Evolutionary conservation across 495 filamentous ascomycete species (phyloP).

Genomic region (Aspergillus coremiiformis): DNA sequence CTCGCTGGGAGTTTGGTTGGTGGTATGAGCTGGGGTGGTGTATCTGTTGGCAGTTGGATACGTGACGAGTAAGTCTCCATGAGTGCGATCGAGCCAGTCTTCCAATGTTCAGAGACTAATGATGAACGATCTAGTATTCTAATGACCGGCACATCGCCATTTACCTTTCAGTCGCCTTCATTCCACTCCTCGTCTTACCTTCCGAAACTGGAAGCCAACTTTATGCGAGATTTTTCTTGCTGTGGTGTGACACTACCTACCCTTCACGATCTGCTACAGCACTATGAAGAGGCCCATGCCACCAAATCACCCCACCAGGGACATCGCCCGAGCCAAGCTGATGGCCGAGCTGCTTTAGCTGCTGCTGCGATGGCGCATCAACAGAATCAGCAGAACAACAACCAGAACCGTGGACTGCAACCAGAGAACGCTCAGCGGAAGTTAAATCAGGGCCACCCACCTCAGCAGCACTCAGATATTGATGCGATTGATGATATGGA

Average conservation of each 20-base stretch:
- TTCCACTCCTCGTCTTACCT: conserved; percentile 97
- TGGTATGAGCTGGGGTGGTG: conserved; percentile 96
- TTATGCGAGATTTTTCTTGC: conserved; percentile 93
- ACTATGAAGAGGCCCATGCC: conserved; percentile 92
- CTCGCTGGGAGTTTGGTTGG: conserved; percentile 79
- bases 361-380: conserved; percentile 49
- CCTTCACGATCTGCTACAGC: conserved; percentile 88
- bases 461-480: conserved; percentile 55
- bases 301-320: conserved; percentile 52
- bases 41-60: conserved; percentile 94
- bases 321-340: conserved; percentile 48
- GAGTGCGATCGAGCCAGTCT: not conserved
- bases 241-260: conserved; percentile 81
- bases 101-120: conserved; percentile 18
- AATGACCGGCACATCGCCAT: conserved; percentile 94
- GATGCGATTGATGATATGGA: conserved; percentile 94
- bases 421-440: conserved; percentile 39
- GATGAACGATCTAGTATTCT: conserved; percentile 59
- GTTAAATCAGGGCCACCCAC: conserved; percentile 34
- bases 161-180: conserved; percentile 81
- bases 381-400: conserved; percentile 45
- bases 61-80: conserved; percentile 84
- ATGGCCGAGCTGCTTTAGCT: conserved; percentile 52
- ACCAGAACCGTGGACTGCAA: conserved; percentile 33
- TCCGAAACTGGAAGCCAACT: conserved; percentile 93